Evolutionary conservation across 2,329 filamentous ascomycete genomes (phyloP).

Genomic region (Diaporthe sp.): DNA sequence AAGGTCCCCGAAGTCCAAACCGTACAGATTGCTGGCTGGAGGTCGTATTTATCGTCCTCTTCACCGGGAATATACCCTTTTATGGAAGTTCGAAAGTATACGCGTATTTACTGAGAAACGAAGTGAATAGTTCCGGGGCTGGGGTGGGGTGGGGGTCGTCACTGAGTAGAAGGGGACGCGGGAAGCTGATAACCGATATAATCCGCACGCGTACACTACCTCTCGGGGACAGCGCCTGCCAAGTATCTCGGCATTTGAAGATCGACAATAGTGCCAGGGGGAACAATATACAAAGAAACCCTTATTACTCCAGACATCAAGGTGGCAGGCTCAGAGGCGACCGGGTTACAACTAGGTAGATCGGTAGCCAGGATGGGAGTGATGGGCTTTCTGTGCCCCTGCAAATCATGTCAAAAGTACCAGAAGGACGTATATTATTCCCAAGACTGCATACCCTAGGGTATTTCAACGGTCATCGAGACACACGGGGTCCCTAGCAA

Average conservation of each 20-base stretch:
- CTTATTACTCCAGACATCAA: no score
- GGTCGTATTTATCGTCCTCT: no score
- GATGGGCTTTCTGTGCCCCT: not conserved
- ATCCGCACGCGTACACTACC: not conserved
- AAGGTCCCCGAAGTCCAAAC: no score
- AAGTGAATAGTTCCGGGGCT: no score
- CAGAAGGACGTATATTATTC: not conserved
- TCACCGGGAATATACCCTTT: no score
- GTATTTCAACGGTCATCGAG: not conserved
- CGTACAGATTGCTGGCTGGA: no score
- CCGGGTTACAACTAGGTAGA: not conserved
- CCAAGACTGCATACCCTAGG: no score
- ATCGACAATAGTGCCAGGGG: not conserved
- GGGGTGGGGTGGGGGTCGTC: no score
- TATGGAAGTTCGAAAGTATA: no score
- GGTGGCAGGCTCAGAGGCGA: not conserved
- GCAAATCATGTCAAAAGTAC: not conserved
- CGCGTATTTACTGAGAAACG: no score
- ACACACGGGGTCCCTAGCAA: not conserved
- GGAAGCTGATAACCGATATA: not conserved
- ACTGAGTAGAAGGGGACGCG: not conserved
- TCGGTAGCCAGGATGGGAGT: not conserved
- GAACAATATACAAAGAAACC: not conserved
- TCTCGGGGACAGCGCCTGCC: not conserved
- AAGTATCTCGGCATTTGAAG: not conserved